Percentiles rank a stretch among this genome's conserved stretches.
Conservation (phyloP, 164 flowering plant species). For the Sedum album region DNA sequence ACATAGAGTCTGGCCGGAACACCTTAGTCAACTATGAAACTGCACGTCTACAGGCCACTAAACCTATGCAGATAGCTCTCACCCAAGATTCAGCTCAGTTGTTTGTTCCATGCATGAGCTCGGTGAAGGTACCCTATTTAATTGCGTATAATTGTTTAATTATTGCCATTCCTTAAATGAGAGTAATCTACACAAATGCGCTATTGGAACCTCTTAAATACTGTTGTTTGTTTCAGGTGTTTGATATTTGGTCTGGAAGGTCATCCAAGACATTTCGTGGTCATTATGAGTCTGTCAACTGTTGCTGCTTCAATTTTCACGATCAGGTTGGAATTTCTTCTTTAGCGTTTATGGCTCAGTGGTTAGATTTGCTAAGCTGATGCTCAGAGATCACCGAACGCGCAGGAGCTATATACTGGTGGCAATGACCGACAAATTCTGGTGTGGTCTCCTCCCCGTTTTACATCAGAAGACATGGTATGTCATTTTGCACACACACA, state of each 20-base stretch:
- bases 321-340: slow-evolving; percentile 34
- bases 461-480: slow-evolving; percentile 44
- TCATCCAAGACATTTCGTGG: slow-evolving; percentile 57
- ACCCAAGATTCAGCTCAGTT: slow-evolving; percentile 58
- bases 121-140: slow-evolving; percentile 48
- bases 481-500: background rate
- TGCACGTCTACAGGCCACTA: slow-evolving; percentile 57
- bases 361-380: slow-evolving; percentile 25
- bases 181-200: background rate
- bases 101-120: slow-evolving; percentile 90
- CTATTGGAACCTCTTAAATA: background rate
- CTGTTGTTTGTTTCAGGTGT: slow-evolving; percentile 41
- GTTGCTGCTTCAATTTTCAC: slow-evolving; percentile 53
- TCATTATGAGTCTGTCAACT: slow-evolving; percentile 83
- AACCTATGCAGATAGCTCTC: slow-evolving; percentile 61
- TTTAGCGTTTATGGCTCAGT: background rate
- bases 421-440: slow-evolving; percentile 89
- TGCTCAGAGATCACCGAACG: background rate
- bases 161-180: background rate
- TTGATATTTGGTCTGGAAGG: slow-evolving; percentile 46
- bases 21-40: slow-evolving; percentile 83
- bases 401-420: slow-evolving; percentile 88
- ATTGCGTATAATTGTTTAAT: background rate
- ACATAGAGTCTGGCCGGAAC: slow-evolving; percentile 80
- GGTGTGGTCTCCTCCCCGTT: slow-evolving; percentile 72